Conservation (phyloP, 768 basidiomycete species). For the Xerocomellus intermedius region DNA sequence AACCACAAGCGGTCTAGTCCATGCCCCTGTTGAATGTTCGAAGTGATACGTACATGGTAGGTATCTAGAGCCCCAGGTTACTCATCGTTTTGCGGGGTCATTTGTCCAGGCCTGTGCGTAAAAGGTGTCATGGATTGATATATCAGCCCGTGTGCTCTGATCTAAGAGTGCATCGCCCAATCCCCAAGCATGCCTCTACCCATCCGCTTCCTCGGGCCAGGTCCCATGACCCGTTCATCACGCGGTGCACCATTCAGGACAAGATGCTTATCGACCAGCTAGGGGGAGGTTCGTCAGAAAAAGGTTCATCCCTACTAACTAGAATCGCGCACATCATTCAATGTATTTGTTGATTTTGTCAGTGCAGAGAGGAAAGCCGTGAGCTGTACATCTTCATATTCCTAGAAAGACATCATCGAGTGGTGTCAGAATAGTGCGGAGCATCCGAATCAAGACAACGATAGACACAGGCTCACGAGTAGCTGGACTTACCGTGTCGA, state of each 20-base stretch:
- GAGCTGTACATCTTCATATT: slow-evolving; percentile 94
- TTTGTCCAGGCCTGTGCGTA: background rate
- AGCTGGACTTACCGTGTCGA: slow-evolving; percentile 63
- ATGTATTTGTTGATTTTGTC: slow-evolving; percentile 81
- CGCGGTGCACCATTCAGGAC: slow-evolving; percentile 55
- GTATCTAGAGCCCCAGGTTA: background rate
- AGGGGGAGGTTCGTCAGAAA: slow-evolving; percentile 3
- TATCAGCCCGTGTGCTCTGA: background rate
- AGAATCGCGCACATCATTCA: slow-evolving; percentile 77
- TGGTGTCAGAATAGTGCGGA: background rate
- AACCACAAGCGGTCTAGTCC: background rate
- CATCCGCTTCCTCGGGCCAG: slow-evolving; percentile 48
- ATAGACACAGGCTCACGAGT: background rate
- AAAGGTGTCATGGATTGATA: background rate
- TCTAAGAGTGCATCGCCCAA: slow-evolving; percentile 53
- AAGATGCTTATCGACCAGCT: slow-evolving; percentile 80
- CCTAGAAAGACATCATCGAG: slow-evolving; percentile 44
- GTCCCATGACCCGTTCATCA: slow-evolving; percentile 48
- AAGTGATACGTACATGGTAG: background rate
- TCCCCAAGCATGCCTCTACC: slow-evolving; percentile 50
- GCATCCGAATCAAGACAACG: background rate
- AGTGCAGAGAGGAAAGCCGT: slow-evolving; percentile 85
- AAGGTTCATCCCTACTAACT: background rate
- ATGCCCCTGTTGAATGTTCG: background rate
- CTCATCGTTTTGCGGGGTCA: background rate